Conservation (phyloP, 805 yeast genomes). For the Teunomyces kruisii region DNA sequence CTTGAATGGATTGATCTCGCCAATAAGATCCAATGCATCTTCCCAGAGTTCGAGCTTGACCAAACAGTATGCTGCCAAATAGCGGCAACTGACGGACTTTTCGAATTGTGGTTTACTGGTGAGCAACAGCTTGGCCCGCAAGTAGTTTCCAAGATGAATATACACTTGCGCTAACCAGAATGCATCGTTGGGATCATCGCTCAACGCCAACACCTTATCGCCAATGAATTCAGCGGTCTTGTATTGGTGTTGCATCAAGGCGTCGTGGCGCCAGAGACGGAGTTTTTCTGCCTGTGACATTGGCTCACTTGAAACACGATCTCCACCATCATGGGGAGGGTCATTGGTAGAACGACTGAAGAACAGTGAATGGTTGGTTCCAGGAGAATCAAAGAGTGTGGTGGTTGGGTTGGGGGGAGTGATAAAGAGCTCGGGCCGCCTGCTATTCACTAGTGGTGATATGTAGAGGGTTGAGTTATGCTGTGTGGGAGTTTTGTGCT, state of each 20-base stretch:
- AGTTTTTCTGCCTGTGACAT: conserved; percentile 80
- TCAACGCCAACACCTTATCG: conserved; percentile 81
- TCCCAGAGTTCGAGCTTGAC: conserved; percentile 77
- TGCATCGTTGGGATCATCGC: conserved; percentile 89
- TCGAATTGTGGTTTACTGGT: conserved; percentile 53
- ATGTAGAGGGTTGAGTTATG: conserved; percentile 73
- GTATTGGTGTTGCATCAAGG: conserved; percentile 88
- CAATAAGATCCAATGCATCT: conserved; percentile 83
- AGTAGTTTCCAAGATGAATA: conserved; percentile 70
- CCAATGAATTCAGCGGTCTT: conserved; percentile 88
- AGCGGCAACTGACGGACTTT: conserved; percentile 71
- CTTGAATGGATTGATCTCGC: conserved; percentile 75
- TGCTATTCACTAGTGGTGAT: conserved; percentile 59
- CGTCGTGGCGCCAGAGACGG: conserved; percentile 91
- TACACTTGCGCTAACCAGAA: conserved; percentile 95
- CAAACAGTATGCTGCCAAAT: conserved; percentile 73
- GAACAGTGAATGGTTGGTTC: conserved; percentile 39
- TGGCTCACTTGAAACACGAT: conserved; percentile 31
- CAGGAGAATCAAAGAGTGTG: conserved; percentile 44
- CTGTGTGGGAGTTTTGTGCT: conserved; percentile 45
- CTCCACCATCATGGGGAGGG: conserved; percentile 5
- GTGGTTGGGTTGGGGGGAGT: conserved; percentile 51
- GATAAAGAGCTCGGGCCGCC: conserved; percentile 40
- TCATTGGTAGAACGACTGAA: conserved; percentile 27
- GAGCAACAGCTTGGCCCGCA: conserved; percentile 74